These are phyloP conservation scores for Didymella glomerata DNA, from an alignment of 2,329 filamentous ascomycete species.

Conservation along the genomic window DNA sequence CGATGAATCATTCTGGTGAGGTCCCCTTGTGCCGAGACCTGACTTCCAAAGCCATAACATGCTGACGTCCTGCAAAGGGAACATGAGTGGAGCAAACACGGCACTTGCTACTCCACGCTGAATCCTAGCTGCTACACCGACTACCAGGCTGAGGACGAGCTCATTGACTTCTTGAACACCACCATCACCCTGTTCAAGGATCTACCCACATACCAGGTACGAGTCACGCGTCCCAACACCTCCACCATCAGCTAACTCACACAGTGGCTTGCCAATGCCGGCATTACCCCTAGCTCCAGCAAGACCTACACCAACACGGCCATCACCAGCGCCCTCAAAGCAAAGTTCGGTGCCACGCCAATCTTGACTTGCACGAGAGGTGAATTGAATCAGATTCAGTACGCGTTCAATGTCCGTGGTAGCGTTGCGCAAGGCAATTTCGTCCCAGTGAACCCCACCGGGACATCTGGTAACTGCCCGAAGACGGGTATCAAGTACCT, in stretches of 20 bases:
- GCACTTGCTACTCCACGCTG: slow-evolving; percentile 12
- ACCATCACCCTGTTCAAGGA: slow-evolving; percentile 13
- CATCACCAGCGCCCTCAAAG: slow-evolving; percentile 10
- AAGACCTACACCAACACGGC: slow-evolving; percentile 12
- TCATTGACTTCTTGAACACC: slow-evolving; percentile 11
- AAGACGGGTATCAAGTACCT: slow-evolving; percentile 12
- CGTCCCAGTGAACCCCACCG: slow-evolving; percentile 10
- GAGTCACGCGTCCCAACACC: neutral
- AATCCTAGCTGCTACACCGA: slow-evolving; percentile 9
- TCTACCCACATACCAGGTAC: slow-evolving; percentile 7
- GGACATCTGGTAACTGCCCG: slow-evolving; percentile 11
- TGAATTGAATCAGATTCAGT: slow-evolving; percentile 11
- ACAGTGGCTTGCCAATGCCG: slow-evolving; percentile 10
- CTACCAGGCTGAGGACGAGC: slow-evolving; percentile 10
- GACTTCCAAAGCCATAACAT: neutral
- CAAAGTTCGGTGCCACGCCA: slow-evolving; percentile 9
- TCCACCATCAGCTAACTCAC: neutral
- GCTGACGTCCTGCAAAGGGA: slow-evolving; percentile 2
- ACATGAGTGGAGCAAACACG: slow-evolving; percentile 15
- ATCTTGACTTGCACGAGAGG: slow-evolving; percentile 15
- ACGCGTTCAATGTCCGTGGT: slow-evolving; percentile 9
- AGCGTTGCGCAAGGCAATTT: slow-evolving; percentile 14
- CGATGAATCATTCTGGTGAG: slow-evolving; percentile 11
- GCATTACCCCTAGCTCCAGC: slow-evolving; percentile 12
- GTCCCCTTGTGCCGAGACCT: neutral